Evolutionary conservation across 1,284 basidiomycete genomes (phyloP).

Genomic region (Filobasidium uniguttulatum): DNA sequence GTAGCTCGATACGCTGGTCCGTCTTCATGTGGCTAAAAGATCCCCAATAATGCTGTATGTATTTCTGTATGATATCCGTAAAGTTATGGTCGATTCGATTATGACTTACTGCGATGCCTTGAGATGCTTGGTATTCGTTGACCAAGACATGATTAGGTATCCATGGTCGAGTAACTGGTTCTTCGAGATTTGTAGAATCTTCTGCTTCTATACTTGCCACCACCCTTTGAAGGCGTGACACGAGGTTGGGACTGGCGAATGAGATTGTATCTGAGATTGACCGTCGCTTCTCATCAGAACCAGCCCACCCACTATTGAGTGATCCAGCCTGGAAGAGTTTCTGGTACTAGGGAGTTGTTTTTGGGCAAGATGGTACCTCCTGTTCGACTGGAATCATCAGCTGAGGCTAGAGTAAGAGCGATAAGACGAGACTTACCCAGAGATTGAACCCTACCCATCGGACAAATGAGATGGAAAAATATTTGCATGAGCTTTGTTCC

Average conservation of each 20-base stretch:
- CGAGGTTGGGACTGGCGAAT: constrained; percentile 56
- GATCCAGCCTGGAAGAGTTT: constrained; percentile 28
- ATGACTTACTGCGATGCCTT: constrained; percentile 70
- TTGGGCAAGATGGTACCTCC: constrained; percentile 33
- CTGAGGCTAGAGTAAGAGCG: background rate
- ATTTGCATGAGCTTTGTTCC: no score
- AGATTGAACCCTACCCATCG: constrained; percentile 48
- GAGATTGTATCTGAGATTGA: constrained; percentile 11
- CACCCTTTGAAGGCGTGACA: constrained; percentile 45
- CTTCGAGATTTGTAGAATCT: constrained; percentile 43
- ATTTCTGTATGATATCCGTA: background rate
- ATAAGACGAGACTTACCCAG: constrained; percentile 46
- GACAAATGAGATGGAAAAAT: no score
- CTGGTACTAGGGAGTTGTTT: constrained; percentile 30
- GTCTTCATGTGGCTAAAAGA: constrained; percentile 71
- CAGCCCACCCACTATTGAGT: constrained; percentile 23
- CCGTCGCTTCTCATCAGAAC: background rate
- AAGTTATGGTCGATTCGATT: background rate
- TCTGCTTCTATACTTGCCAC: background rate
- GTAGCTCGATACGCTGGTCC: constrained; percentile 75
- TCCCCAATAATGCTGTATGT: background rate
- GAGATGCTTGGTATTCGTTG: constrained; percentile 77
- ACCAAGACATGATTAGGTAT: constrained; percentile 74
- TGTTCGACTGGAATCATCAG: constrained; percentile 10
- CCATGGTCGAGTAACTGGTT: constrained; percentile 42